These are phyloP conservation scores for Gynandropsis gynandra DNA, from an alignment of 345 rosid genomes.

Conservation along the genomic window DNA sequence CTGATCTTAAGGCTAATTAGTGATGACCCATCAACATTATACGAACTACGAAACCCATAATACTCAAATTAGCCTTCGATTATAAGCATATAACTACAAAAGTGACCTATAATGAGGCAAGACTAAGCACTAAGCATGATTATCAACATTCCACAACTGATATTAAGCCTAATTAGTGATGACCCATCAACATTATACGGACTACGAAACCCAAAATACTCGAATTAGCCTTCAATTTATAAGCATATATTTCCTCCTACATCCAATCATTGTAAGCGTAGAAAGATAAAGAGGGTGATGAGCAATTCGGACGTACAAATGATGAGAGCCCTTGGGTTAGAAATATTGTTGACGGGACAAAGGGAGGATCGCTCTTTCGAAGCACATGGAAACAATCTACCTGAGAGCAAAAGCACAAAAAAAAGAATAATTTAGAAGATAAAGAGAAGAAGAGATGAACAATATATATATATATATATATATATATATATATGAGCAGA, in stretches of 20 bases:
- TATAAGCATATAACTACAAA: no score
- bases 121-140: not conserved
- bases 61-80: no score
- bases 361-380: conserved; percentile 93
- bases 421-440: not conserved
- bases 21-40: no score
- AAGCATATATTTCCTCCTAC: no score
- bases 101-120: conserved; percentile 61
- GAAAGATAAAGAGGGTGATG: not conserved
- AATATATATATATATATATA: no score
- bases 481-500: no score
- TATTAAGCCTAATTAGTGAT: not conserved
- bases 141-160: no score
- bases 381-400: conserved; percentile 98
- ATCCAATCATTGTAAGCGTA: no score
- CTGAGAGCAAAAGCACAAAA: conserved; percentile 32
- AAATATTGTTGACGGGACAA: conserved; percentile 66
- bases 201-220: no score
- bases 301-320: conserved; percentile 52
- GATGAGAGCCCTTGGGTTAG: conserved; percentile 90
- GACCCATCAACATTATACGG: no score
- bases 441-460: conserved; percentile 3
- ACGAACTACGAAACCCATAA: no score
- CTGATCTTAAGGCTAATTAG: not conserved
- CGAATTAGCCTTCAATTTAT: no score